phyloP scores from a whole-genome alignment of 176 grass and related monocot genomes.

The Rhynchospora tenuis region DNA sequence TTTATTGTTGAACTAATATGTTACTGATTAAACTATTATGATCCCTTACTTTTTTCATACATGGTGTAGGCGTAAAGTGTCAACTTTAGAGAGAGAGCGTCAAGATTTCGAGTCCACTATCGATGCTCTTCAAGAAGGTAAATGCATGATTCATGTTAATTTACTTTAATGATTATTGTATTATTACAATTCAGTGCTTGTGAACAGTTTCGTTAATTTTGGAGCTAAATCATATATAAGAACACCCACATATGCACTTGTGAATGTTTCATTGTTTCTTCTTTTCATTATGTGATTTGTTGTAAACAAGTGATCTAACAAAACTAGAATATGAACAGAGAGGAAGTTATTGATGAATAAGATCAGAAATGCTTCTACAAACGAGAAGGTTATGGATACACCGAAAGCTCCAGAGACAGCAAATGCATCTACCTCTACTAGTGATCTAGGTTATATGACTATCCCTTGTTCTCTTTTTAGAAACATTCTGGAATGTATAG shows the following conservation, averaged over 20 bases:
- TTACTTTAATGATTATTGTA: neutral
- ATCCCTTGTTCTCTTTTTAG: neutral
- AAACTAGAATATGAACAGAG: constrained; percentile 47
- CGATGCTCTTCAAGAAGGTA: constrained; percentile 97
- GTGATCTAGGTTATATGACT: constrained; percentile 64
- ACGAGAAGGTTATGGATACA: constrained; percentile 42
- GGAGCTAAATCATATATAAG: neutral
- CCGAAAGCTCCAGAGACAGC: constrained; percentile 42
- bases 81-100: constrained; percentile 77
- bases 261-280: neutral
- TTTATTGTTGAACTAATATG: constrained; percentile 15
- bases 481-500: neutral
- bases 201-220: neutral
- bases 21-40: constrained; percentile 8
- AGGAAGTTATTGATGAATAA: constrained; percentile 78
- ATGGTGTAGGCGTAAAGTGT: constrained; percentile 75
- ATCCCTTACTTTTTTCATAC: constrained; percentile 18
- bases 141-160: neutral
- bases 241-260: neutral
- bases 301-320: neutral
- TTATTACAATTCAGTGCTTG: constrained; percentile 7
- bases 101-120: constrained; percentile 94
- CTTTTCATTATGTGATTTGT: neutral
- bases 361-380: constrained; percentile 63
- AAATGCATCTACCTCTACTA: constrained; percentile 77